These are phyloP conservation scores for Anethum foeniculum DNA, from an alignment of 140 eudicot genomes.

Conservation along the genomic window DNA sequence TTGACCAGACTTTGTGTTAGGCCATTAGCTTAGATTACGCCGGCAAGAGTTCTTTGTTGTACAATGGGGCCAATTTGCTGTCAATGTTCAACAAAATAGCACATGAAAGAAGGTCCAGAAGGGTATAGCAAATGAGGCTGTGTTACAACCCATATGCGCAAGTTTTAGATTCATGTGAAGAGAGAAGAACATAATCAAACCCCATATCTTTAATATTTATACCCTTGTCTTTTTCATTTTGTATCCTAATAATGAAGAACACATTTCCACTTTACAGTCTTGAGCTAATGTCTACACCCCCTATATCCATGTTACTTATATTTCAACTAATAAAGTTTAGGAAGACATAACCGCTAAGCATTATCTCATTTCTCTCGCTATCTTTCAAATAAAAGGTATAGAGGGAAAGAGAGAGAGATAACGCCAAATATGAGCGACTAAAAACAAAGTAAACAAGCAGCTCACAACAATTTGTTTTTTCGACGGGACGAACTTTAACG, in stretches of 20 bases:
- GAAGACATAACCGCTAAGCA: background rate
- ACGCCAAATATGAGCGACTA: too few species aligned
- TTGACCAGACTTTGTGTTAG: background rate
- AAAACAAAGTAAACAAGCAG: too few species aligned
- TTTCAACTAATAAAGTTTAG: background rate
- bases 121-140: constrained; percentile 20
- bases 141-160: constrained; percentile 21
- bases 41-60: constrained; percentile 13
- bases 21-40: constrained; percentile 24
- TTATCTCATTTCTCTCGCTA: background rate
- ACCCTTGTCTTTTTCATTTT: background rate
- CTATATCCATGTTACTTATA: background rate
- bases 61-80: constrained; percentile 20
- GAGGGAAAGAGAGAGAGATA: too few species aligned
- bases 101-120: constrained; percentile 22
- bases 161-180: background rate
- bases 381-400: background rate
- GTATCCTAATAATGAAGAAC: constrained; percentile 3
- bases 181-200: constrained; percentile 1
- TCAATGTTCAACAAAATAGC: constrained; percentile 18
- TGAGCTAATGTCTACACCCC: background rate
- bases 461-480: too few species aligned
- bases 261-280: background rate
- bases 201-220: background rate
- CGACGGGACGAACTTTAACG: too few species aligned